Evolutionary conservation across 352 stramenopile genomes (phyloP).

Genomic region (Aphanomyces stellatus): DNA sequence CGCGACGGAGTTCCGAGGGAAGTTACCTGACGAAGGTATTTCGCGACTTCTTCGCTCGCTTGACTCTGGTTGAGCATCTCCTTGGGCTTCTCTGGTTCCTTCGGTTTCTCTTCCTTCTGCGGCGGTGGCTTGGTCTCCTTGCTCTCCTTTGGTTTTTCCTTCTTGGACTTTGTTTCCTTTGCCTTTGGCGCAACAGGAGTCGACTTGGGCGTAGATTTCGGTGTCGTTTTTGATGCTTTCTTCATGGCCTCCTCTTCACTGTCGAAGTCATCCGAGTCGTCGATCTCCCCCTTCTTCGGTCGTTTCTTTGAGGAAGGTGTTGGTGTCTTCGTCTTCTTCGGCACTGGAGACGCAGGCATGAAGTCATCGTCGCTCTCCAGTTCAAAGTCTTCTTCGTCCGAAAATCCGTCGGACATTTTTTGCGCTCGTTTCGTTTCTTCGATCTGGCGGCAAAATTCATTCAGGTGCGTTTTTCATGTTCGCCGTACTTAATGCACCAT

Average conservation of each 20-base stretch:
- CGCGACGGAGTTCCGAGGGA: neutral
- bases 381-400: slow-evolving; percentile 11
- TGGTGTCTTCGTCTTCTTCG: neutral
- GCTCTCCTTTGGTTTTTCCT: neutral
- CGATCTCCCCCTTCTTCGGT: neutral
- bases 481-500: too few species aligned
- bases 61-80: slow-evolving; percentile 7
- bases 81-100: slow-evolving; percentile 12
- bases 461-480: too few species aligned
- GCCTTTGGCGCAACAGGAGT: neutral
- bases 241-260: neutral
- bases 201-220: neutral
- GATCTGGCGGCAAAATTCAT: too few species aligned
- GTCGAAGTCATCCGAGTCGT: neutral
- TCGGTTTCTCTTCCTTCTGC: neutral
- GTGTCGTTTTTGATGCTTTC: neutral
- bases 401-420: too few species aligned
- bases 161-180: neutral
- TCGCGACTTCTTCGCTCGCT: slow-evolving; percentile 10
- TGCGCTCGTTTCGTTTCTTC: too few species aligned
- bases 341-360: neutral
- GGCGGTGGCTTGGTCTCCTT: too few species aligned
- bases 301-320: neutral
- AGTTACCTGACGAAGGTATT: slow-evolving; percentile 14
- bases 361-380: slow-evolving; percentile 17